Conservation (phyloP, 805 yeast species). For the Pichia occidentalis region DNA sequence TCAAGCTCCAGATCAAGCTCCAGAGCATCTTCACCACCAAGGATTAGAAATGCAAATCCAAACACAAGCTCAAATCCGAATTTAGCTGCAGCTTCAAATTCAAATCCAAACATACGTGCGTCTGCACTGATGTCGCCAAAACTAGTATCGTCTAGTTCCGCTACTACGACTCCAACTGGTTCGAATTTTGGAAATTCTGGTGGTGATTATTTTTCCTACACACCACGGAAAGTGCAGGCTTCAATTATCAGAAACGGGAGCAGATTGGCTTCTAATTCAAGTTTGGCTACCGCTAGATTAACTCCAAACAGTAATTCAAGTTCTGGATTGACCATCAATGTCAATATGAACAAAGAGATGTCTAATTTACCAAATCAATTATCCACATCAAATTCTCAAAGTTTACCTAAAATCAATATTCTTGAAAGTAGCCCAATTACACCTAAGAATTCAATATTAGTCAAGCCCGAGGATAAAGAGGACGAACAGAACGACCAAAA, state of each 20-base stretch:
- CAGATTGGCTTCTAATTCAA: slow-evolving; percentile 12
- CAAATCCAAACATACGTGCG: neutral
- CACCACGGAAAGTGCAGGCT: slow-evolving; percentile 13
- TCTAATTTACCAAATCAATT: no score
- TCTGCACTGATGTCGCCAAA: slow-evolving; percentile 6
- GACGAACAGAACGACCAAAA: neutral
- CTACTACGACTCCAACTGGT: slow-evolving; percentile 8
- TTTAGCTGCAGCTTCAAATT: neutral
- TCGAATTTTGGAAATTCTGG: neutral
- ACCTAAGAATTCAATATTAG: slow-evolving; percentile 4
- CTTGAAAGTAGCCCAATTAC: slow-evolving; percentile 28
- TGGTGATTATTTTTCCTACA: slow-evolving; percentile 15
- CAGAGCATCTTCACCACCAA: slow-evolving; percentile 12
- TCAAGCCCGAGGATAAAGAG: neutral
- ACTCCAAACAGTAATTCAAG: slow-evolving; percentile 6
- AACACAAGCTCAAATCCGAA: neutral
- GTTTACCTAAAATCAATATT: slow-evolving; percentile 8
- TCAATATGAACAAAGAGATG: neutral
- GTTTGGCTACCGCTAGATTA: slow-evolving; percentile 4
- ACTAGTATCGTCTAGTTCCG: neutral
- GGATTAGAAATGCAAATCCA: slow-evolving; percentile 1
- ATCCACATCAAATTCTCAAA: neutral
- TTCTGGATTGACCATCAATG: neutral
- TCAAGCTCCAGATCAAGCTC: slow-evolving; percentile 9
- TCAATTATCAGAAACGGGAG: slow-evolving; percentile 12